Conservation (phyloP, 208 protist genomes). For the Leishmania tarentolae region DNA sequence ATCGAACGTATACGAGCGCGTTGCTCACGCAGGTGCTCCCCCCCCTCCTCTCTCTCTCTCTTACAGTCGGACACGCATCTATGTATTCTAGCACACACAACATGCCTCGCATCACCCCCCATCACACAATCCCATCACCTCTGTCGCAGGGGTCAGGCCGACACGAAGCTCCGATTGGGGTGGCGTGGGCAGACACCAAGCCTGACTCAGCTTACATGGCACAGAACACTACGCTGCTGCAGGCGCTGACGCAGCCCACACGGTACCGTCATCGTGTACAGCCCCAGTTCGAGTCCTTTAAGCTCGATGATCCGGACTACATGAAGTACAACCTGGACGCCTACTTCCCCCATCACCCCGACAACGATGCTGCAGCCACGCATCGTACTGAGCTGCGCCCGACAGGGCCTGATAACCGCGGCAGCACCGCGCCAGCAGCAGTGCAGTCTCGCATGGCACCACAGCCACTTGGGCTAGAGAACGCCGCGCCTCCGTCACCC, state of each 20-base stretch:
- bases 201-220: constrained; percentile 5
- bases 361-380: background rate
- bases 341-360: background rate
- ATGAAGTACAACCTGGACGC: constrained; percentile 26
- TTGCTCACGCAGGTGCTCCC: background rate
- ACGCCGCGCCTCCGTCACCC: background rate
- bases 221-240: constrained; percentile 12
- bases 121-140: constrained; percentile 5
- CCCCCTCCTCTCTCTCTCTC: constrained; percentile 1
- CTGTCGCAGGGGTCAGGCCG: constrained; percentile 1
- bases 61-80: background rate
- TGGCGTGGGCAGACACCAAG: background rate
- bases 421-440: background rate
- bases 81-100: background rate
- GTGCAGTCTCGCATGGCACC: background rate
- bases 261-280: constrained; percentile 27
- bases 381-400: background rate
- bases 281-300: constrained; percentile 19
- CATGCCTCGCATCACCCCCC: background rate
- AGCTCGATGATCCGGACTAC: constrained; percentile 18
- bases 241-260: constrained; percentile 22
- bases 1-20: background rate
- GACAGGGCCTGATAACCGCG: background rate
- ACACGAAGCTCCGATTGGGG: background rate
- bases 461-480: background rate